phyloP scores from a whole-genome alignment of 2,329 filamentous ascomycete species.

The Chaetomiaceae sp. region DNA sequence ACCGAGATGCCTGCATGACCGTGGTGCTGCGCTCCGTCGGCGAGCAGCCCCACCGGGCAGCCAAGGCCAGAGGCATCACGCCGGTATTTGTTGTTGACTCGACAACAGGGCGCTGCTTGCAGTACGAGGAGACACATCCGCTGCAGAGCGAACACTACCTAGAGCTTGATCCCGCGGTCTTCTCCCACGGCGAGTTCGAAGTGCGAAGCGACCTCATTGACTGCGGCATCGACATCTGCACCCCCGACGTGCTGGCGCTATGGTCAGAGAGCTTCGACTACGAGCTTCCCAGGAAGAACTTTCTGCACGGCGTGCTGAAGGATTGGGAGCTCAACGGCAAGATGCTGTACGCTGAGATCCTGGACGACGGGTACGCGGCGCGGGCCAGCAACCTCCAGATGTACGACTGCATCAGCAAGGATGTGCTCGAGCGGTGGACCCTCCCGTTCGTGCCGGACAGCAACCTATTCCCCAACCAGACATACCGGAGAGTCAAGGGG shows the following conservation, averaged over 20 bases:
- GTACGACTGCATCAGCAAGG: slow-evolving; percentile 82
- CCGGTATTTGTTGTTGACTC: slow-evolving; percentile 85
- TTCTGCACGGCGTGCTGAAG: slow-evolving; percentile 80
- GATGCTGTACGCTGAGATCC: slow-evolving; percentile 86
- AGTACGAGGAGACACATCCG: slow-evolving; percentile 87
- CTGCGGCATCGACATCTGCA: slow-evolving; percentile 94
- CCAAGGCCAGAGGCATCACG: slow-evolving; percentile 63
- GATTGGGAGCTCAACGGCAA: slow-evolving; percentile 97
- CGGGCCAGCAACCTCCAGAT: slow-evolving; percentile 79
- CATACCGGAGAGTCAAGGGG: slow-evolving; percentile 63
- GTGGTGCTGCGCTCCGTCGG: slow-evolving; percentile 80
- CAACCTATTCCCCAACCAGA: slow-evolving; percentile 72
- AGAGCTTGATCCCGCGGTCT: slow-evolving; percentile 70
- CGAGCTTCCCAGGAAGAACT: slow-evolving; percentile 67
- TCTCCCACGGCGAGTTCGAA: slow-evolving; percentile 69
- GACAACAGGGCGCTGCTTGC: slow-evolving; percentile 71
- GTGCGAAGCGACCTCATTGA: slow-evolving; percentile 85
- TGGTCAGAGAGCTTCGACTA: slow-evolving; percentile 97
- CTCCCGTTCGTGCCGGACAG: slow-evolving; percentile 86
- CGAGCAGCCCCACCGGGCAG: slow-evolving; percentile 61
- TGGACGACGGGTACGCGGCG: slow-evolving; percentile 77
- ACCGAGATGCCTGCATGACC: slow-evolving; percentile 97
- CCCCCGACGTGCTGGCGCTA: slow-evolving; percentile 84
- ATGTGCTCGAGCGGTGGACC: slow-evolving; percentile 81
- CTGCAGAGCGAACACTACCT: slow-evolving; percentile 59